These are phyloP conservation scores for Rugonectria rugulosa DNA, from an alignment of 2,329 filamentous ascomycete genomes.

Conservation along the genomic window DNA sequence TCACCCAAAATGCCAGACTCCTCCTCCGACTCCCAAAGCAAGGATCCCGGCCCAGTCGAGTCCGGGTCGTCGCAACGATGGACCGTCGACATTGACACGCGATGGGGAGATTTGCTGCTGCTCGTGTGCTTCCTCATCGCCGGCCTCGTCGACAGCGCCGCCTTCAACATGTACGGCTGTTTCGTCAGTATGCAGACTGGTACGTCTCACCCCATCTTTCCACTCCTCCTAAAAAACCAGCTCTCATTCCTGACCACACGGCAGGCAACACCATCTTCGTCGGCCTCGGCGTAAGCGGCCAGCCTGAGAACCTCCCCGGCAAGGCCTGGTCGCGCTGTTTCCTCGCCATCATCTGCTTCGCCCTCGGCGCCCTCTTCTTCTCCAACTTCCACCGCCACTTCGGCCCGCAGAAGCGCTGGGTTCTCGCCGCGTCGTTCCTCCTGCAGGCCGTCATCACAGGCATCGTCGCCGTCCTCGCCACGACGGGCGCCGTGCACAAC, in stretches of 20 bases:
- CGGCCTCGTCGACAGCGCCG: slow-evolving; percentile 38
- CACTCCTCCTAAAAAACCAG: background rate
- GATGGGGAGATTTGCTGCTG: slow-evolving; percentile 36
- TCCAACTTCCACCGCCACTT: slow-evolving; percentile 38
- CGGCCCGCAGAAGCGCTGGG: slow-evolving; percentile 39
- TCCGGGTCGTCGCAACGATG: slow-evolving; percentile 24
- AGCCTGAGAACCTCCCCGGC: slow-evolving; percentile 35
- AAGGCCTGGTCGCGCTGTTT: slow-evolving; percentile 40
- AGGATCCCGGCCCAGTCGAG: background rate
- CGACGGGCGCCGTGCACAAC: slow-evolving; percentile 33
- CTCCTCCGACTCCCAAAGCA: slow-evolving; percentile 4
- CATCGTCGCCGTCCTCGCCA: slow-evolving; percentile 36
- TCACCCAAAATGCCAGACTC: slow-evolving; percentile 3
- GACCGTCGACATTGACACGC: slow-evolving; percentile 27
- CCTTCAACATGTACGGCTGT: slow-evolving; percentile 40
- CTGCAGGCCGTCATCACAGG: slow-evolving; percentile 34
- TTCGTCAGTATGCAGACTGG: slow-evolving; percentile 42
- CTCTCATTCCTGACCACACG: too few species aligned
- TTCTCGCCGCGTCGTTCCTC: slow-evolving; percentile 32
- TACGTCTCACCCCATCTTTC: background rate
- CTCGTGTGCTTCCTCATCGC: slow-evolving; percentile 38
- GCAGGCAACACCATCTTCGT: slow-evolving; percentile 41
- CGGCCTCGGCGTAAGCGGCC: slow-evolving; percentile 36
- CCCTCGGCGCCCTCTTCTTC: slow-evolving; percentile 36
- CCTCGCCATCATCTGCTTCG: slow-evolving; percentile 37